phyloP scores from a whole-genome alignment of 2,329 filamentous ascomycete genomes.

The Neurospora sp. region DNA sequence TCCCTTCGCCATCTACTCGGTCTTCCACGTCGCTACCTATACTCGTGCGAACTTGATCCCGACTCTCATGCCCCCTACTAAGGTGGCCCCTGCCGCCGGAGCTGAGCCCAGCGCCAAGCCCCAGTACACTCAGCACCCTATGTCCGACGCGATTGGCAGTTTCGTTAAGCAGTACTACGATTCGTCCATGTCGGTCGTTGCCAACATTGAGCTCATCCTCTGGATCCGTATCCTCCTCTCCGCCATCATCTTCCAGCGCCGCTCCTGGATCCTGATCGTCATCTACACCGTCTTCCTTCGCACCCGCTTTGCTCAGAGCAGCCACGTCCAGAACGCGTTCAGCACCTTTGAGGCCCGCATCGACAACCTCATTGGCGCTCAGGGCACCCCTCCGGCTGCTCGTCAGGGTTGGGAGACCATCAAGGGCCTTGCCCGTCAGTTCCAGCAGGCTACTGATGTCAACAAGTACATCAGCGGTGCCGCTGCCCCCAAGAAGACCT shows the following conservation, averaged over 20 bases:
- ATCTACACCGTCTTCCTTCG: conserved; percentile 91
- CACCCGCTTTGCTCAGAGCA: conserved; percentile 80
- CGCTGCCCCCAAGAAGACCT: conserved; percentile 55
- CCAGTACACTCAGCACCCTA: conserved; percentile 43
- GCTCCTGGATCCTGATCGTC: conserved; percentile 78
- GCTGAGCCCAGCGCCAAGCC: conserved; percentile 49
- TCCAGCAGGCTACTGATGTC: conserved; percentile 70
- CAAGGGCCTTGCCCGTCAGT: conserved; percentile 65
- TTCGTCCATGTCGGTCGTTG: conserved; percentile 86
- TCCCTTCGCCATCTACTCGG: conserved; percentile 90
- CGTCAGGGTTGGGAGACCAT: conserved; percentile 71
- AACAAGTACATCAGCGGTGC: conserved; percentile 58
- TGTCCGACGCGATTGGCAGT: conserved; percentile 74
- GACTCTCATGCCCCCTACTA: conserved; percentile 61
- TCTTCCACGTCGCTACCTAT: conserved; percentile 98
- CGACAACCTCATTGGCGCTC: conserved; percentile 74
- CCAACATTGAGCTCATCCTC: conserved; percentile 75
- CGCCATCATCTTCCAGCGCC: conserved; percentile 78
- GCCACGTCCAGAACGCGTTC: conserved; percentile 81
- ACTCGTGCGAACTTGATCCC: conserved; percentile 88
- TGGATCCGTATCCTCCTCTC: conserved; percentile 76
- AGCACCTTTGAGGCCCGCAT: conserved; percentile 61
- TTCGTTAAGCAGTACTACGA: conserved; percentile 99
- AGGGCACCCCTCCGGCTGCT: conserved; percentile 73
- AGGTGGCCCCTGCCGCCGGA: conserved; percentile 41